These are phyloP conservation scores for Annona squamosa DNA, from an alignment of 164 flowering plant genomes.

Conservation along the genomic window DNA sequence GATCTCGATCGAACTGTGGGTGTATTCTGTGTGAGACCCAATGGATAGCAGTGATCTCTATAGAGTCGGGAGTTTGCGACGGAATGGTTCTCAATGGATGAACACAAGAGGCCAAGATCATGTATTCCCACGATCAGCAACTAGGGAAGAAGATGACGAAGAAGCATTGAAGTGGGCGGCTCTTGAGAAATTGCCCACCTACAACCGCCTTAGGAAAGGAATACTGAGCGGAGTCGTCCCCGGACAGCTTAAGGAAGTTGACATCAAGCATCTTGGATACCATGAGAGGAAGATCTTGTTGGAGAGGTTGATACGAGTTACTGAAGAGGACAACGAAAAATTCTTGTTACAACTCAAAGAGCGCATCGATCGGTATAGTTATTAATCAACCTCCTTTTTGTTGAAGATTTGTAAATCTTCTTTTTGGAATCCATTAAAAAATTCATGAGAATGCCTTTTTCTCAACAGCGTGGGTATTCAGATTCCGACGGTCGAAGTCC, in stretches of 20 bases:
- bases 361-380: conserved; percentile 25
- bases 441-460: not conserved
- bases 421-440: not conserved
- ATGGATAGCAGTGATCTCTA: conserved; percentile 20
- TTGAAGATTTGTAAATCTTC: not conserved
- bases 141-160: conserved; percentile 36
- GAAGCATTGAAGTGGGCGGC: conserved; percentile 55
- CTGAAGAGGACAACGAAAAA: conserved; percentile 63
- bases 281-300: conserved; percentile 35
- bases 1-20: not conserved
- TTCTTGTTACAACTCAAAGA: conserved; percentile 59
- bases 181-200: conserved; percentile 43
- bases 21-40: conserved; percentile 1
- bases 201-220: conserved; percentile 35
- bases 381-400: not conserved
- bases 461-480: conserved; percentile 39
- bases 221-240: conserved; percentile 17
- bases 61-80: conserved; percentile 20
- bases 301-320: conserved; percentile 49
- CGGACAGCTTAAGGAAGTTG: conserved; percentile 25
- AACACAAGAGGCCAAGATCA: conserved; percentile 9
- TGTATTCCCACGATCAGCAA: conserved; percentile 27
- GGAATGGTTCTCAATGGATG: conserved; percentile 30
- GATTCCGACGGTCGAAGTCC: conserved; percentile 35
- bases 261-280: conserved; percentile 29